Conservation (phyloP, 1,284 basidiomycete genomes). For the Trametes pubescens region DNA sequence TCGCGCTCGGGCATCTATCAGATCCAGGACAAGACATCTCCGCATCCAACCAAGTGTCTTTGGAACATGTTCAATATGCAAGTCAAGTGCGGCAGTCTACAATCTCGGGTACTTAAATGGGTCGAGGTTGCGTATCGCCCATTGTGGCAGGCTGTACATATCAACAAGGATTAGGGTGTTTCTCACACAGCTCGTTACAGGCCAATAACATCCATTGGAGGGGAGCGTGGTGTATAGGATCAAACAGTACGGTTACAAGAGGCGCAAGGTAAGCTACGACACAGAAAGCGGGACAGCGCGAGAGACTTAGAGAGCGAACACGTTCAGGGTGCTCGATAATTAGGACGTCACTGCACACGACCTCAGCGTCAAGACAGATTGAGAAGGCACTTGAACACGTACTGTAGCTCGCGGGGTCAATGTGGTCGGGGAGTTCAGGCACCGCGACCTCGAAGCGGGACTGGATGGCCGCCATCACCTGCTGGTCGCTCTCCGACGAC, state of each 20-base stretch:
- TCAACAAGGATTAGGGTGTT: background rate
- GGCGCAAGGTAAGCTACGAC: conserved; percentile 31
- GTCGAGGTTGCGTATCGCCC: too few species aligned
- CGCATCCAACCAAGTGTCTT: too few species aligned
- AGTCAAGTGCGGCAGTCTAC: too few species aligned
- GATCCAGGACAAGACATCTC: too few species aligned
- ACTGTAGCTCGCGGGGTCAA: conserved; percentile 91
- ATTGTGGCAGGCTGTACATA: too few species aligned
- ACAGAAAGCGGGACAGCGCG: conserved; percentile 26
- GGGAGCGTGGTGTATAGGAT: conserved; percentile 14
- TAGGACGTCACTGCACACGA: conserved; percentile 48
- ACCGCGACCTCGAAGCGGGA: conserved; percentile 94
- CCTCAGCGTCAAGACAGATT: conserved; percentile 2
- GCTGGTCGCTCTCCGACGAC: conserved; percentile 89
- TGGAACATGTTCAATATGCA: too few species aligned
- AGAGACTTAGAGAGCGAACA: conserved; percentile 17
- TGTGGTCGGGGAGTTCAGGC: conserved; percentile 91
- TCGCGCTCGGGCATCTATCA: background rate
- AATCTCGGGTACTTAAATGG: too few species aligned
- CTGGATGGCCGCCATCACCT: conserved; percentile 93
- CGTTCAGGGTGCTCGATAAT: conserved; percentile 25
- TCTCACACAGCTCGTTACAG: background rate
- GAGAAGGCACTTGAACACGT: conserved; percentile 45
- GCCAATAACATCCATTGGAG: conserved; percentile 33
- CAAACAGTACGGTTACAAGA: conserved; percentile 33